Evolutionary conservation across 148 eudicot genomes (phyloP), one percentile per base, ranked within the genome.

Genomic region (Drosera capensis): DNA sequence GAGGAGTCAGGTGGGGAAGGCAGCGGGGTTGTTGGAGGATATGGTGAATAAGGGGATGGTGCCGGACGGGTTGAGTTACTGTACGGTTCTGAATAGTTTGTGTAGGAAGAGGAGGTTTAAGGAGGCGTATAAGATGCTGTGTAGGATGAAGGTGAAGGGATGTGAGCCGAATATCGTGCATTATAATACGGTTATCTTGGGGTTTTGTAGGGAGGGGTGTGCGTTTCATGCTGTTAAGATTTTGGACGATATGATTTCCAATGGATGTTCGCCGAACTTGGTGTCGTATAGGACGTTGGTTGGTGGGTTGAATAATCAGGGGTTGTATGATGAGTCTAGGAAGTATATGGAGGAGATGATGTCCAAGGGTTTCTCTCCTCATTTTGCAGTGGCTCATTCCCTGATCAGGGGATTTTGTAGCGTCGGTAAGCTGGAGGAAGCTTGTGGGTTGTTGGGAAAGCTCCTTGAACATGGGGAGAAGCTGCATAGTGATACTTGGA

Each of bases 121-220:
- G 40, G 96, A 86, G 74, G 96, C 96, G 16, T 86, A 86, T 57
- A 86, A 86, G 85, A 69, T 86, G 59, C 58, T 86, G 7, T 86
- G 94, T 55, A 59, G 96, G 62, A 86, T 86, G 94, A 82, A 73
- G 57, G 77, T 86, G 30, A 82, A 79, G 56, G 96, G 96, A 14
- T 86, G 96, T 66, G 74, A 86, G 52, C 96, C 96, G 0, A 87
- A 82, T 46, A 67, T 86, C 14, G 73, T 67, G 3, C 96, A 86
- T 58, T 82, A 82, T 42, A 86, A 86, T 25, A 86, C 88, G 0
- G 64, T 82, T 62, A 72, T 86, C 14, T 55, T 59, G 48, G 96
- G 96, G 0, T 70, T 73, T 34, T 86, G 94, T 60, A 60, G 84
- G 42, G 85, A 72, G 46, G 77, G 82, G 14, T 78, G 78, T 42